phyloP scores from a whole-genome alignment of 2,329 filamentous ascomycete species.

The Colletotrichum acutatum region DNA sequence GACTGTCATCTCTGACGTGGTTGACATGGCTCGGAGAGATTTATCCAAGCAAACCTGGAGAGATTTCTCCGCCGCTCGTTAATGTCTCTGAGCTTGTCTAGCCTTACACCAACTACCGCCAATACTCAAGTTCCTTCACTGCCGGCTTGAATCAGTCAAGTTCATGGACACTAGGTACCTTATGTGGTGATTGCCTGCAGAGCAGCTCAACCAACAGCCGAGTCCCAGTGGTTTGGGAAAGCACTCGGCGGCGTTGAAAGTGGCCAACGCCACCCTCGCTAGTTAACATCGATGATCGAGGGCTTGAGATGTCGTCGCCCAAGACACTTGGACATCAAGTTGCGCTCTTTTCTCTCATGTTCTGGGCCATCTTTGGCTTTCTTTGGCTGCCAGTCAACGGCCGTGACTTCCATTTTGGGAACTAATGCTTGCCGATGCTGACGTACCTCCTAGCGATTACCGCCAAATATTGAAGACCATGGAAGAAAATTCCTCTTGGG shows the following conservation, averaged over 20 bases:
- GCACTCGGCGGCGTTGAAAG: not conserved
- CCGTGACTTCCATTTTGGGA: not conserved
- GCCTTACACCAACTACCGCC: not conserved
- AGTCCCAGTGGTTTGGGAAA: constrained; percentile 5
- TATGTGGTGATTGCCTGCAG: not conserved
- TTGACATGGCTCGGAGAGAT: not conserved
- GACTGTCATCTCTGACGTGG: not conserved
- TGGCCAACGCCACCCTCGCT: constrained; percentile 15
- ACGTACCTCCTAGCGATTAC: not conserved
- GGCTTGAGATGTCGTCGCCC: not conserved
- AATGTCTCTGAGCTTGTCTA: not conserved
- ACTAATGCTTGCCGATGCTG: not conserved
- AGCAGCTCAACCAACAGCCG: not conserved
- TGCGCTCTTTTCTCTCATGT: not conserved
- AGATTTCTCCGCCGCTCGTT: not conserved
- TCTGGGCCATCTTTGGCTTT: not conserved
- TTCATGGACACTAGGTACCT: not conserved
- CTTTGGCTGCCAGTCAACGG: not conserved
- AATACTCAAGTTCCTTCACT: not conserved
- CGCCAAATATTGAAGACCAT: not conserved
- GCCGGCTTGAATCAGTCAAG: not conserved
- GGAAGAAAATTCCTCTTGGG: not conserved
- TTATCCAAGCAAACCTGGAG: not conserved
- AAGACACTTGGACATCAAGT: not conserved
- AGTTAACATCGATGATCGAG: constrained; percentile 1